Conservation (phyloP, 2,329 filamentous ascomycete genomes). For the Xylariaceae sp. region DNA sequence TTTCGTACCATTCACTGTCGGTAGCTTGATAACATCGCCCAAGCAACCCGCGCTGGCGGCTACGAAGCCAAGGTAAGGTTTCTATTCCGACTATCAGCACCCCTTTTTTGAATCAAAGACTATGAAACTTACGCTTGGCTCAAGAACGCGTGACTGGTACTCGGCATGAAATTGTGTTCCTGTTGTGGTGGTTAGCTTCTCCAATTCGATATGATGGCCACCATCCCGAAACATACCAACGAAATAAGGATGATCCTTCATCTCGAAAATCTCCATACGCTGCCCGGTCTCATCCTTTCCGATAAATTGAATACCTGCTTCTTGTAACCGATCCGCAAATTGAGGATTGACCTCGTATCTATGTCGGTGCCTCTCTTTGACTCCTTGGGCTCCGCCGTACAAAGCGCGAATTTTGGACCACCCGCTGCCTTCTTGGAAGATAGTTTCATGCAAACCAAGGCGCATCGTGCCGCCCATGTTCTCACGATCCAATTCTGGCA, state of each 20-base stretch:
- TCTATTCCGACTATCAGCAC: conserved; percentile 13
- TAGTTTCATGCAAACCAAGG: conserved; percentile 74
- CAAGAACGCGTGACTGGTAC: conserved; percentile 77
- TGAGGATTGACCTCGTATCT: conserved; percentile 90
- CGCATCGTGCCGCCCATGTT: conserved; percentile 88
- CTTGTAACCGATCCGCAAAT: conserved; percentile 71
- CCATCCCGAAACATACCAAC: conserved; percentile 50
- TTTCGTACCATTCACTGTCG: conserved; percentile 22
- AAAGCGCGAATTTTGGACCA: conserved; percentile 80
- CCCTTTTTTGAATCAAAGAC: background rate
- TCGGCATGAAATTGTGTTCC: conserved; percentile 81
- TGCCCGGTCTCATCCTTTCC: conserved; percentile 80
- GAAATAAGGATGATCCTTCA: conserved; percentile 84
- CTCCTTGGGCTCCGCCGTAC: conserved; percentile 65
- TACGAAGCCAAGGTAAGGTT: conserved; percentile 82
- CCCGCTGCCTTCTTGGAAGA: conserved; percentile 77
- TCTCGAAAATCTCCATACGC: conserved; percentile 83
- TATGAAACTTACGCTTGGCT: conserved; percentile 52
- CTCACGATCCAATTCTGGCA: conserved; percentile 74
- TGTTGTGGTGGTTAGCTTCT: conserved; percentile 7
- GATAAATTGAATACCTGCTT: conserved; percentile 75
- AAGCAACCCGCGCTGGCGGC: conserved; percentile 77
- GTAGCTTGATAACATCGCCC: conserved; percentile 43
- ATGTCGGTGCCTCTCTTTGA: conserved; percentile 83
- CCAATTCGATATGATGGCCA: background rate